Percentiles rank a stretch among this genome's conserved stretches.
These are phyloP conservation scores for Hippophae rhamnoides DNA, from an alignment of 306 rosid genomes.

Conservation along the genomic window DNA sequence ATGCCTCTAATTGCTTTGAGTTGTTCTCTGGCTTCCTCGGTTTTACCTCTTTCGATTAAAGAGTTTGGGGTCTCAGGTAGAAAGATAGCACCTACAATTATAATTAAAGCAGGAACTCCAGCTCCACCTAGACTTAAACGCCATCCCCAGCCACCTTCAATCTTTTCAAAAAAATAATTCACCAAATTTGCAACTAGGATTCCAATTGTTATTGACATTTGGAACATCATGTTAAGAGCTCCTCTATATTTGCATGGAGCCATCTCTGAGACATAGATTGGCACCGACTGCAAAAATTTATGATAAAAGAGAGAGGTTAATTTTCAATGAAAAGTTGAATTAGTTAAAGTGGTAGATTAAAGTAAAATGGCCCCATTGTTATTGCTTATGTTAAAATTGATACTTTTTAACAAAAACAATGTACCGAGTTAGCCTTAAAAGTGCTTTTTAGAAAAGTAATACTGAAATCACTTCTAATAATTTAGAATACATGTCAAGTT, in stretches of 20 bases:
- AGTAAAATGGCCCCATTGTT: too few species aligned
- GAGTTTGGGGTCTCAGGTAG: conserved; percentile 81
- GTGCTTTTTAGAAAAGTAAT: too few species aligned
- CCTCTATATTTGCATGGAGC: conserved; percentile 60
- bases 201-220: conserved; percentile 63
- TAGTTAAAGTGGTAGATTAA: too few species aligned
- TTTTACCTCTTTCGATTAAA: conserved; percentile 38
- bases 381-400: too few species aligned
- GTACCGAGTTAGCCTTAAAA: too few species aligned
- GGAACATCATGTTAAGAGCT: conserved; percentile 64
- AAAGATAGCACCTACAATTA: conserved; percentile 39
- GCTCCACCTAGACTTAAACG: conserved; percentile 70
- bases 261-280: conserved; percentile 72
- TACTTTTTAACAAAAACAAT: too few species aligned
- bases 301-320: neutral
- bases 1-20: conserved; percentile 42
- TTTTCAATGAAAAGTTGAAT: neutral
- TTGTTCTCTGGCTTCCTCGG: conserved; percentile 34
- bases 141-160: conserved; percentile 66
- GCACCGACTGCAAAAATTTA: conserved; percentile 42
- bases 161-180: conserved; percentile 46
- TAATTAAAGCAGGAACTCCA: conserved; percentile 54
- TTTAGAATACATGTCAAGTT: neutral
- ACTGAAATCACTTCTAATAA: too few species aligned
- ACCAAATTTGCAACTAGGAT: conserved; percentile 49